phyloP scores from a whole-genome alignment of 2,329 filamentous ascomycete genomes.

The Diaporthe nobilis region DNA sequence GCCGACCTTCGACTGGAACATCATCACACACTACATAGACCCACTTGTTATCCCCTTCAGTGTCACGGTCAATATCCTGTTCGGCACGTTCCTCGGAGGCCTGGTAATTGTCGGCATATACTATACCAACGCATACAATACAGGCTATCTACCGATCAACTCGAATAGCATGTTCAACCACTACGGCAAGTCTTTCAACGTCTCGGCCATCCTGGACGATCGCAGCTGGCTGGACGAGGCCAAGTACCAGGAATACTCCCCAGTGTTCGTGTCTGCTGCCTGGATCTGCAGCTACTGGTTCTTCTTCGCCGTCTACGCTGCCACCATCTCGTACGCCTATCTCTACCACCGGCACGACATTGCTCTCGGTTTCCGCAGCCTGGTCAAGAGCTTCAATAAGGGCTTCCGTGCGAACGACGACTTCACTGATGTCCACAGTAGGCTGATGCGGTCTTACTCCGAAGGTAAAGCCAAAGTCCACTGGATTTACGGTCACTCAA shows the following conservation, averaged over 20 bases:
- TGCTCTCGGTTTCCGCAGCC: constrained; percentile 61
- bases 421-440: constrained; percentile 58
- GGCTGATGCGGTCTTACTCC: constrained; percentile 57
- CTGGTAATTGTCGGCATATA: constrained; percentile 60
- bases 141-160: constrained; percentile 65
- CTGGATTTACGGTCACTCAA: too few species aligned
- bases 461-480: not conserved
- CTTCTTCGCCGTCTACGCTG: constrained; percentile 69
- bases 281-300: constrained; percentile 59
- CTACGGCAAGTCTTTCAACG: constrained; percentile 62
- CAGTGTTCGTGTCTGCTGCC: constrained; percentile 45
- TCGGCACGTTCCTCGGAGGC: constrained; percentile 69
- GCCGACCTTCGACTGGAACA: constrained; percentile 54
- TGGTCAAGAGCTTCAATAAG: constrained; percentile 61
- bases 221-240: constrained; percentile 45
- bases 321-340: constrained; percentile 64
- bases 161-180: constrained; percentile 66
- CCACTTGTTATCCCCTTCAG: constrained; percentile 64
- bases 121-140: constrained; percentile 31
- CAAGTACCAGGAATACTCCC: constrained; percentile 46
- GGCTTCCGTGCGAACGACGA: constrained; percentile 50
- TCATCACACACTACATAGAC: constrained; percentile 41
- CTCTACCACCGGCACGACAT: constrained; percentile 69
- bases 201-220: constrained; percentile 44
- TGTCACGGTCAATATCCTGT: constrained; percentile 73